Percentiles rank a stretch among this genome's conserved stretches.
Evolutionary conservation across 2,329 filamentous ascomycete genomes (phyloP).

Genomic region (Talaromyces funiculosus): DNA sequence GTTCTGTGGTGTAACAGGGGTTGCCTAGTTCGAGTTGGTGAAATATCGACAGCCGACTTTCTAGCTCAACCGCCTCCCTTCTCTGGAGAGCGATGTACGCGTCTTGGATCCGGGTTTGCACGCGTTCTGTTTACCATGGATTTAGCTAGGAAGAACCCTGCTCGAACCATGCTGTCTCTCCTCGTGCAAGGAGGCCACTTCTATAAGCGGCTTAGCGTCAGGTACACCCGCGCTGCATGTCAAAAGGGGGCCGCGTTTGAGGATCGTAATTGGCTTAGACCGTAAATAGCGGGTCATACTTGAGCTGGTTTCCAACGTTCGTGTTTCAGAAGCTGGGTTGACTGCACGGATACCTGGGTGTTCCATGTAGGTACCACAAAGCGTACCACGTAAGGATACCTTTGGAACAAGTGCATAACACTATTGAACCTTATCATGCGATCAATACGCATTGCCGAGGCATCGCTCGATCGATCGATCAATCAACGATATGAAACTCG

Average conservation of each 20-base stretch:
- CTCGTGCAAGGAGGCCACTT: neutral
- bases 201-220: neutral
- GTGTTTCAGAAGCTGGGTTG: neutral
- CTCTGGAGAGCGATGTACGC: no score
- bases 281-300: neutral
- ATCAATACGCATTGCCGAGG: neutral
- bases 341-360: neutral
- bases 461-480: neutral
- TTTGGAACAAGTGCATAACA: neutral
- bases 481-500: no score
- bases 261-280: neutral
- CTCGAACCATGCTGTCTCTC: neutral
- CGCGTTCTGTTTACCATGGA: neutral
- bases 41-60: neutral
- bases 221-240: neutral
- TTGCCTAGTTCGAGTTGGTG: neutral
- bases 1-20: neutral
- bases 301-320: neutral
- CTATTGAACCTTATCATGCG: neutral
- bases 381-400: neutral
- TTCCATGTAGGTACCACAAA: neutral
- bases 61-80: neutral
- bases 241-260: neutral
- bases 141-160: neutral
- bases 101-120: neutral